These are phyloP conservation scores for Penicillium nucicola DNA, from an alignment of 495 filamentous ascomycete genomes.

Conservation along the genomic window DNA sequence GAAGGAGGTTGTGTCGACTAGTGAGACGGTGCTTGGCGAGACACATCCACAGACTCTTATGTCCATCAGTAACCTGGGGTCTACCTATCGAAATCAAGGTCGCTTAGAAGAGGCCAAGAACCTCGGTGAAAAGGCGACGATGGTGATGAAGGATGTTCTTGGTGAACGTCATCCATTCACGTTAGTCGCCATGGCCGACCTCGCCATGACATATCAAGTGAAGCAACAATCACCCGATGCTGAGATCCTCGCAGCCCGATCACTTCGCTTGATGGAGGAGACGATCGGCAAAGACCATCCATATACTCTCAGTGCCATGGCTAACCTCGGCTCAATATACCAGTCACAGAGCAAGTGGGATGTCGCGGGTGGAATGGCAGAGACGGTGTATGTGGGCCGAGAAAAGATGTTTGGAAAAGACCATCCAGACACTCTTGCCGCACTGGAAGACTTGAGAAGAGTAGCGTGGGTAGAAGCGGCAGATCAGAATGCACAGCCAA, in stretches of 20 bases:
- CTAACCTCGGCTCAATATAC: conserved; percentile 23
- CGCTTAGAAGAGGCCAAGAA: conserved; percentile 29
- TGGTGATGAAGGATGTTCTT: conserved; percentile 14
- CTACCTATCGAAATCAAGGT: conserved; percentile 27
- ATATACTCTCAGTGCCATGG: conserved; percentile 13
- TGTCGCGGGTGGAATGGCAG: conserved; percentile 19
- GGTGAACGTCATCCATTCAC: conserved; percentile 42
- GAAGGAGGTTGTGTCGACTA: conserved; percentile 21
- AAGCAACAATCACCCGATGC: conserved; percentile 24
- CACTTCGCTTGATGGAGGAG: conserved; percentile 15
- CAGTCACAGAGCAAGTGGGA: conserved; percentile 20
- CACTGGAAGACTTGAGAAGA: conserved; percentile 13
- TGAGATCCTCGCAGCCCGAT: conserved; percentile 14
- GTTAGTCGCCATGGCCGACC: conserved; percentile 18
- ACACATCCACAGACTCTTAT: conserved; percentile 32
- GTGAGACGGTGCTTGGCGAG: conserved; percentile 20
- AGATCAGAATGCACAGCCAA: conserved; percentile 7
- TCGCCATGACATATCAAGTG: conserved; percentile 21
- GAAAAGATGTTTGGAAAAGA: conserved; percentile 22
- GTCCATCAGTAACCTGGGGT: conserved; percentile 26
- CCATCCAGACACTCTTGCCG: conserved; percentile 25
- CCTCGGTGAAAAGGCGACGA: conserved; percentile 20
- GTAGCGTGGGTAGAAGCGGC: conserved; percentile 14
- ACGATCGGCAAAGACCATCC: conserved; percentile 35
- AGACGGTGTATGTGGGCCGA: conserved; percentile 12